These are phyloP conservation scores for Schoenoplectus triqueter DNA, from an alignment of 202 grass and related monocot genomes.

Conservation along the genomic window DNA sequence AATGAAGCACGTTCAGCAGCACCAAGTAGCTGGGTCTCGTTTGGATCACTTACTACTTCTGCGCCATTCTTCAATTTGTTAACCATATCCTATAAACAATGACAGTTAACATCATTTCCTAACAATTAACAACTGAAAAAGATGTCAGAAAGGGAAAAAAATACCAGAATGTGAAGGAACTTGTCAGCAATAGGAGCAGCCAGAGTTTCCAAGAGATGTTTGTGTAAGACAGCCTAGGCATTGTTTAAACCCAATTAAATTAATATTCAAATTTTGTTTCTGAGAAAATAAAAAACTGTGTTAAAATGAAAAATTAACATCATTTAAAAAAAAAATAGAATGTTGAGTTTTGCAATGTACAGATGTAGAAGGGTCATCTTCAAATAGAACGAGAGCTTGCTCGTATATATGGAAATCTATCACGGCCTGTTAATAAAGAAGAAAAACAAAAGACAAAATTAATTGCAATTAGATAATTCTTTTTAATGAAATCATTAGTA, in stretches of 20 bases:
- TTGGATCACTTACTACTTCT: conserved; percentile 56
- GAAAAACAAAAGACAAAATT: neutral
- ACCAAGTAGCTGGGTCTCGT: conserved; percentile 45
- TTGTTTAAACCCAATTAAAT: conserved; percentile 25
- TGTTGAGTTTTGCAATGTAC: conserved; percentile 50
- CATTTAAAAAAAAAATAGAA: neutral
- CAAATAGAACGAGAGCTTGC: conserved; percentile 83
- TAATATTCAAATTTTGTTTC: neutral
- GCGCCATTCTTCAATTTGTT: conserved; percentile 83
- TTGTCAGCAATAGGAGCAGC: conserved; percentile 67
- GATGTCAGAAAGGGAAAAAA: conserved; percentile 14
- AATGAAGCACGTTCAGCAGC: conserved; percentile 66
- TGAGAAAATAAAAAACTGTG: conserved; percentile 27
- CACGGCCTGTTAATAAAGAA: conserved; percentile 55
- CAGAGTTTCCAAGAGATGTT: conserved; percentile 77
- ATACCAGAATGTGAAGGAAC: conserved; percentile 74
- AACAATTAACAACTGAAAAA: neutral
- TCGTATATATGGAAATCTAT: conserved; percentile 80
- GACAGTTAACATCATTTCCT: conserved; percentile 29
- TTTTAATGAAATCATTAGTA: conserved; percentile 33
- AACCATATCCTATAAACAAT: conserved; percentile 54
- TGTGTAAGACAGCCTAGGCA: conserved; percentile 70
- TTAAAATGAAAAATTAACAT: conserved; percentile 9
- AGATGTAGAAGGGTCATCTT: conserved; percentile 79
- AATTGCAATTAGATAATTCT: conserved; percentile 5